Base-by-base conservation (phyloP, 139 green algal species). In the Zygnema cylindricum region DNA sequence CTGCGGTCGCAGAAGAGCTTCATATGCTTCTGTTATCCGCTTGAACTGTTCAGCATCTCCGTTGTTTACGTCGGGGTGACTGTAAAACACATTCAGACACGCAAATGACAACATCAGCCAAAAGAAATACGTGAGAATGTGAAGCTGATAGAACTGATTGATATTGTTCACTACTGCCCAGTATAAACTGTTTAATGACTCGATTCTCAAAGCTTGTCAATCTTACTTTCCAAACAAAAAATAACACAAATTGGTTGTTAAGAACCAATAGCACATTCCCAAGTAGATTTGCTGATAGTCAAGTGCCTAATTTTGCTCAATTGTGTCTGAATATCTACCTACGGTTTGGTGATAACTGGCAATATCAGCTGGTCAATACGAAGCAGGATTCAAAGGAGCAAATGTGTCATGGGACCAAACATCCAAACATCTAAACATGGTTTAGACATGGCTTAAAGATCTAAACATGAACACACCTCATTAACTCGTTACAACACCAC, bases 11-110 rank as follows among this genome's bases (percentile, higher is more conserved):
- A 85, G 16, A 49, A 85, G 21, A 11, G 42, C 3, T 38, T 41
- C 35, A 16, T 85, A 85, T 38, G 77, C 77, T 77, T 40, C 33
- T 40, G 77, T 85, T 43, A 85, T 85, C 7, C 43, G 43, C 77
- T 85, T 85, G 16, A 85, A 85, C 49, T 85, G 77, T 54, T 85
- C 77, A 11, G 33, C 77, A 16, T 41, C 71, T 38, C 77, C 77
- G 39, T 85, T 77, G 77, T 41, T 75, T 16, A 85, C 7, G 11
- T 85, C 77, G 11, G 77, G 77, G 49, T 85, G 77, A 77, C 77
- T 85, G 38, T 16, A 3, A n/a, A 79, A 79, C 71, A 79, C 3
- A 79, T 79, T 41, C 71, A 79, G 36, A 16, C 3, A 43, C 3
- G 36, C 71, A 79, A 41, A 23, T 41, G 11, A 41, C 16, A 16